These are phyloP conservation scores for Metschnikowia gelsemii DNA, from an alignment of 805 yeast genomes.

Conservation along the genomic window DNA sequence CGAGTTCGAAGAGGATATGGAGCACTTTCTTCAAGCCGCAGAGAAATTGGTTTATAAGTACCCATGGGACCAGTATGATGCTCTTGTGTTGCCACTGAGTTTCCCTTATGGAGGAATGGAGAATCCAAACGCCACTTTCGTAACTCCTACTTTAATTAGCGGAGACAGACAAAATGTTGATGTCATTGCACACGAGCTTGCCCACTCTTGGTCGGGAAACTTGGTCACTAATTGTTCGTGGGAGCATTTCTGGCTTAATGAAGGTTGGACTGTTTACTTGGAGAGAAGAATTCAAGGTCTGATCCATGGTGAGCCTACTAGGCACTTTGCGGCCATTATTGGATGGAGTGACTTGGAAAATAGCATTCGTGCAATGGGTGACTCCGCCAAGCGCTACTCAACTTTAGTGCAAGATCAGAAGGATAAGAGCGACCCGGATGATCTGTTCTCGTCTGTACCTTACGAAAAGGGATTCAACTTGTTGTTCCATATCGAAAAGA, in stretches of 20 bases:
- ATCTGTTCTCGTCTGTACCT: conserved; percentile 82
- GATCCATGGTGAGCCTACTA: conserved; percentile 72
- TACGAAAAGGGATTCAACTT: conserved; percentile 88
- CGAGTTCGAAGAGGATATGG: conserved; percentile 81
- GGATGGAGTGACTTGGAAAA: conserved; percentile 84
- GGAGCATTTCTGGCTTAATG: conserved; percentile 94
- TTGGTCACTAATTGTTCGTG: conserved; percentile 86
- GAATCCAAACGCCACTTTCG: conserved; percentile 86
- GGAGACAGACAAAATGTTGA: conserved; percentile 85
- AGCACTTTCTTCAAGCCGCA: conserved; percentile 73
- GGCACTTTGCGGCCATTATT: conserved; percentile 80
- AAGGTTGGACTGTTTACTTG: conserved; percentile 93
- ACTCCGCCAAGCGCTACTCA: conserved; percentile 49
- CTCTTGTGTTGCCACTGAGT: conserved; percentile 72
- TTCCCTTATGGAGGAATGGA: conserved; percentile 95
- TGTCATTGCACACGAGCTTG: conserved; percentile 89
- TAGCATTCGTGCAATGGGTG: conserved; percentile 65
- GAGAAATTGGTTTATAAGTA: conserved; percentile 74
- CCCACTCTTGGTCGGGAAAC: conserved; percentile 93
- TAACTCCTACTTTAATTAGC: conserved; percentile 82
- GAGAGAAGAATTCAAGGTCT: conserved; percentile 80
- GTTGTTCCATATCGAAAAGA: conserved; percentile 68
- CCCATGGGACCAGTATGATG: conserved; percentile 83
- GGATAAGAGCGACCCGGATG: conserved; percentile 79
- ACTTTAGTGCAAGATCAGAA: conserved; percentile 70